Evolutionary conservation across 2,329 filamentous ascomycete genomes (phyloP).

Genomic region (Fusarium floridanum): DNA sequence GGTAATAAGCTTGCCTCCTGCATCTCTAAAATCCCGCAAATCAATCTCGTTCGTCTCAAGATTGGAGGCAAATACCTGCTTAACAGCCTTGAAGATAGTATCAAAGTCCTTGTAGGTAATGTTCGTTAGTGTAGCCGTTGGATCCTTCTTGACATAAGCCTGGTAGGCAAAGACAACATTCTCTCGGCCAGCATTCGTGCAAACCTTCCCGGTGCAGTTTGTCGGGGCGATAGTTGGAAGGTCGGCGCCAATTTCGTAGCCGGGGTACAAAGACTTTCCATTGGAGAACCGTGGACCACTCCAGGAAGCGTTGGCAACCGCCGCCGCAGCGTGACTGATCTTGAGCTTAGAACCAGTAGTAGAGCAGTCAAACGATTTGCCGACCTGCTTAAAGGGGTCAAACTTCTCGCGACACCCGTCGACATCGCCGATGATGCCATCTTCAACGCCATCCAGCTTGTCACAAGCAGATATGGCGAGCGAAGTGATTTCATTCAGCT

Average conservation of each 20-base stretch:
- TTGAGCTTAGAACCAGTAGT: constrained; percentile 1
- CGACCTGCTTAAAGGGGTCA: neutral
- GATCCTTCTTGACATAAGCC: neutral
- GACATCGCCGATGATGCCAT: neutral
- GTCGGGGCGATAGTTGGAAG: constrained; percentile 8
- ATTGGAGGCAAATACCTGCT: constrained; percentile 9
- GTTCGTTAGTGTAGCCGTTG: neutral
- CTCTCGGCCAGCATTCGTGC: neutral
- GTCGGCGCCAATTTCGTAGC: constrained; percentile 3
- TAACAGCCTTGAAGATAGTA: neutral
- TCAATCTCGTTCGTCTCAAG: constrained; percentile 3
- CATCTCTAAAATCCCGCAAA: neutral
- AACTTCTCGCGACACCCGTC: neutral
- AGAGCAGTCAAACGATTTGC: constrained; percentile 10
- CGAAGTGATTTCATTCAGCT: constrained; percentile 8
- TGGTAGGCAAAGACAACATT: neutral
- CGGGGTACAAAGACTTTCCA: constrained; percentile 4
- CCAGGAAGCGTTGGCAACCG: constrained; percentile 4
- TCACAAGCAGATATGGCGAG: constrained; percentile 4
- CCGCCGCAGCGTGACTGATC: constrained; percentile 1
- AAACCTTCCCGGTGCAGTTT: neutral
- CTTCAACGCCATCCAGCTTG: neutral
- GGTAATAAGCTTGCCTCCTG: constrained; percentile 5
- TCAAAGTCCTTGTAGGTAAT: constrained; percentile 5
- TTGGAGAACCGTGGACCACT: constrained; percentile 2